These are phyloP conservation scores for Adansonia digitata DNA, from an alignment of 345 rosid species.

Conservation along the genomic window DNA sequence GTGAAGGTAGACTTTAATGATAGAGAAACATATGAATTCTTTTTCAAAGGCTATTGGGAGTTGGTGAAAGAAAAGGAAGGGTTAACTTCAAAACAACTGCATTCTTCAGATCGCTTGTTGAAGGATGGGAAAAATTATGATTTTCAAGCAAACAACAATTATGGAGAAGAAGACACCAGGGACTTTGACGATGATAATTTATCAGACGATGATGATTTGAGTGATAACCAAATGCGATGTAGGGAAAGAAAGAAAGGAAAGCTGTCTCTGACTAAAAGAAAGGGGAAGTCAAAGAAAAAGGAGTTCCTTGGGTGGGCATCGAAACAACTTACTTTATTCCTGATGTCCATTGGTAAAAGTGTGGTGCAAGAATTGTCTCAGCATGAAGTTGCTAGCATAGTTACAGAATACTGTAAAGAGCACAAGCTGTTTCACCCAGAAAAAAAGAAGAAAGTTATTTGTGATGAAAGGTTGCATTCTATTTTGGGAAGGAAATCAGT, in stretches of 20 bases:
- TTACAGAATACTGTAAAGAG: constrained; percentile 31
- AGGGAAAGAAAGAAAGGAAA: constrained; percentile 16
- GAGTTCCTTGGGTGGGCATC: constrained; percentile 56
- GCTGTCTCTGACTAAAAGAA: background rate
- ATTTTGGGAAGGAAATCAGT: constrained; percentile 41
- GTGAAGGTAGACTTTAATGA: constrained; percentile 35
- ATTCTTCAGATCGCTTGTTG: constrained; percentile 23
- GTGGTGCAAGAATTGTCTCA: constrained; percentile 31
- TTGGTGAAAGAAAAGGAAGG: constrained; percentile 27
- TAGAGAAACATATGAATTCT: constrained; percentile 29
- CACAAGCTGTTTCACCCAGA: constrained; percentile 33
- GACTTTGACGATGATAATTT: constrained; percentile 18
- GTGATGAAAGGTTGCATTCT: constrained; percentile 38
- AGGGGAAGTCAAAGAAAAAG: constrained; percentile 14
- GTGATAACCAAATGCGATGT: background rate
- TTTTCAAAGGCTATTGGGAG: constrained; percentile 49
- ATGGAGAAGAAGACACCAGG: constrained; percentile 16
- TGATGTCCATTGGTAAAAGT: constrained; percentile 36
- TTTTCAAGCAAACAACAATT: constrained; percentile 9
- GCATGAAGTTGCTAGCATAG: constrained; percentile 25
- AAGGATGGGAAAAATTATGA: constrained; percentile 16
- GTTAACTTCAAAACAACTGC: constrained; percentile 27
- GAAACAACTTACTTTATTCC: constrained; percentile 35
- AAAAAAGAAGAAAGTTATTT: constrained; percentile 35
- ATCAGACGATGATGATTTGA: constrained; percentile 21